A percentile compares a stretch with the other conserved stretches of the same genome.
Evolutionary conservation across 2,329 filamentous ascomycete genomes (phyloP).

Genomic region (Monosporascus sp.): DNA sequence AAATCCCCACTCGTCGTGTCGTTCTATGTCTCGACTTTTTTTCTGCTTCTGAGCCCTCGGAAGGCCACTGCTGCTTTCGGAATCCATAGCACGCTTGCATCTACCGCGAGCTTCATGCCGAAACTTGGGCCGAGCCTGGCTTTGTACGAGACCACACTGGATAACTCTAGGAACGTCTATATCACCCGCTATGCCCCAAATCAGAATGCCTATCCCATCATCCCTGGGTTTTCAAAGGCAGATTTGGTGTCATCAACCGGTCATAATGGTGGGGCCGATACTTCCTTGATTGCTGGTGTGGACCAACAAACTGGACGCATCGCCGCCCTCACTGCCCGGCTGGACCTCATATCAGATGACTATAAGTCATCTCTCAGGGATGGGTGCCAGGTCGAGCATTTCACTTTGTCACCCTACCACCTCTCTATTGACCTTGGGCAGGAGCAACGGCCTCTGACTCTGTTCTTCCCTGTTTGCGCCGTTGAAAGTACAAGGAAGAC

Average conservation of each 20-base stretch:
- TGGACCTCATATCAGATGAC: constrained; percentile 2
- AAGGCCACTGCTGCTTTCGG: constrained; percentile 26
- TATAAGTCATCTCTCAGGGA: background rate
- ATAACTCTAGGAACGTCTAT: constrained; percentile 13
- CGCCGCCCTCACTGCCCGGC: background rate
- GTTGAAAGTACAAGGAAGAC: constrained; percentile 25
- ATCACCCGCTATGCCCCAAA: constrained; percentile 9
- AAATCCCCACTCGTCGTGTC: constrained; percentile 32
- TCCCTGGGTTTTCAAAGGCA: constrained; percentile 1
- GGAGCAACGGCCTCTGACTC: constrained; percentile 17
- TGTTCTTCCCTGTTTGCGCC: constrained; percentile 36
- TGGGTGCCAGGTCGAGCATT: background rate
- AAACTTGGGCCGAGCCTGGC: constrained; percentile 23
- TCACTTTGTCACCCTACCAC: constrained; percentile 29
- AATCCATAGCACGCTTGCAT: constrained; percentile 20
- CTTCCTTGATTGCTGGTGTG: background rate
- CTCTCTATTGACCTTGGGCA: constrained; percentile 35
- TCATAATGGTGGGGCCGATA: background rate
- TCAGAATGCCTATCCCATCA: constrained; percentile 3
- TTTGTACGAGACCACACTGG: constrained; percentile 28
- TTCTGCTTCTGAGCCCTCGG: constrained; percentile 28
- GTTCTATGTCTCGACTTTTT: constrained; percentile 32
- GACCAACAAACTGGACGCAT: constrained; percentile 3
- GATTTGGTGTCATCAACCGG: background rate
- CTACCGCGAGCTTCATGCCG: constrained; percentile 14